Conservation (phyloP, 768 basidiomycete species). For the Leccinum longicurvipes region DNA sequence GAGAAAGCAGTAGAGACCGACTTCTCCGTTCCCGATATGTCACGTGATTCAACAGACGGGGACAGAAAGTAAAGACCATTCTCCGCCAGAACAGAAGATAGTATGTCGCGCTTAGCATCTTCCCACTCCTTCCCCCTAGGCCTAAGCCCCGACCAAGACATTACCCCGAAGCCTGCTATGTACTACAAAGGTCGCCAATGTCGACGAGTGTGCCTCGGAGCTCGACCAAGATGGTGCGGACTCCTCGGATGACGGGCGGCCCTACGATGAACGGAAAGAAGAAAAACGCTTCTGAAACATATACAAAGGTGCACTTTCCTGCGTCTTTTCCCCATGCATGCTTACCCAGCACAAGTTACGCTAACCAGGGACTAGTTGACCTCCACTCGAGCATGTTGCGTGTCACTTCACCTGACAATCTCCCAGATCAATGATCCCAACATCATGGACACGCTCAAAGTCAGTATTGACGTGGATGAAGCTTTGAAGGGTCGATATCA, state of each 20-base stretch:
- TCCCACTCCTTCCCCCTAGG: too few relatives aligned
- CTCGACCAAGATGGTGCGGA: slow-evolving; percentile 37
- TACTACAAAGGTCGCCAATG: slow-evolving; percentile 67
- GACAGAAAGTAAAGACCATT: too few relatives aligned
- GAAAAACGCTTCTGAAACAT: slow-evolving; percentile 89
- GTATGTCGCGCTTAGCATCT: too few relatives aligned
- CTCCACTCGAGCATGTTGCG: slow-evolving; percentile 69
- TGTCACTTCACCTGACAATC: background rate
- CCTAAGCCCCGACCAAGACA: too few relatives aligned
- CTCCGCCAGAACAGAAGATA: too few relatives aligned
- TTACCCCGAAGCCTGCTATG: too few relatives aligned
- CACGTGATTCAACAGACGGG: too few relatives aligned
- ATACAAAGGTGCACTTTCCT: slow-evolving; percentile 67
- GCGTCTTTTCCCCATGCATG: background rate
- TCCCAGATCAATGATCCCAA: slow-evolving; percentile 81
- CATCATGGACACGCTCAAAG: slow-evolving; percentile 94
- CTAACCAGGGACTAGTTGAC: slow-evolving; percentile 56
- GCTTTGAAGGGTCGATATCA: slow-evolving; percentile 80
- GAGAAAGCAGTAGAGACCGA: background rate
- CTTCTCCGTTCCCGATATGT: too few relatives aligned
- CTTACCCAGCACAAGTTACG: too few relatives aligned
- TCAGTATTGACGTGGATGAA: slow-evolving; percentile 82
- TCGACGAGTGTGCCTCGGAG: slow-evolving; percentile 44
- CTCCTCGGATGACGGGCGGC: slow-evolving; percentile 34
- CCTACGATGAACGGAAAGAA: slow-evolving; percentile 49